Percentiles rank a stretch among this genome's conserved stretches.
Evolutionary conservation across 805 yeast species (phyloP).

Genomic region (Yarrowia osloensis): DNA sequence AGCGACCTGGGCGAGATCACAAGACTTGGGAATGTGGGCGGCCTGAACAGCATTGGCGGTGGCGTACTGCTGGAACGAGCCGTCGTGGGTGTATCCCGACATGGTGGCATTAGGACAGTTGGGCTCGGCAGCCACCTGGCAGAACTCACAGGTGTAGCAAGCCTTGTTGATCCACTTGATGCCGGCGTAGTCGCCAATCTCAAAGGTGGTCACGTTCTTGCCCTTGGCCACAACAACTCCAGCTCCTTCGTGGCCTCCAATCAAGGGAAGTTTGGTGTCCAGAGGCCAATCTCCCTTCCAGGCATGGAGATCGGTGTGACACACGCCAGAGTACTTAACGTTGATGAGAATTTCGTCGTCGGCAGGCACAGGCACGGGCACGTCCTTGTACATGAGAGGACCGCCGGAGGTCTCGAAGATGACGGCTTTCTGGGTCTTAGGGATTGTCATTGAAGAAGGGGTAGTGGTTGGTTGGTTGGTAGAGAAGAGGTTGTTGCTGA

Average conservation of each 20-base stretch:
- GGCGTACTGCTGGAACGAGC: slow-evolving; percentile 88
- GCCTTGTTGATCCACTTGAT: slow-evolving; percentile 82
- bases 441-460: slow-evolving; percentile 44
- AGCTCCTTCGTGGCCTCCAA: slow-evolving; percentile 91
- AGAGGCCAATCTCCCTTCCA: slow-evolving; percentile 95
- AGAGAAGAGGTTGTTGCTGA: neutral
- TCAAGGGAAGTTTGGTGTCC: slow-evolving; percentile 69
- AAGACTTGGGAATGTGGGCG: slow-evolving; percentile 70
- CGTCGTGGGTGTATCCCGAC: slow-evolving; percentile 88
- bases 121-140: slow-evolving; percentile 66
- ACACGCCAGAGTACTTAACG: slow-evolving; percentile 86
- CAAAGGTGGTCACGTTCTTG: slow-evolving; percentile 64
- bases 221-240: slow-evolving; percentile 83
- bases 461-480: neutral
- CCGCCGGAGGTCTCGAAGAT: slow-evolving; percentile 69
- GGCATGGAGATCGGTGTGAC: slow-evolving; percentile 93
- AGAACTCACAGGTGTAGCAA: slow-evolving; percentile 74
- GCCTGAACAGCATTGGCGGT: slow-evolving; percentile 88
- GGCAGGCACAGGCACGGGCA: slow-evolving; percentile 79
- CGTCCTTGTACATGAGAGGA: slow-evolving; percentile 64
- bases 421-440: slow-evolving; percentile 70
- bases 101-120: slow-evolving; percentile 68
- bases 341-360: slow-evolving; percentile 76
- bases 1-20: slow-evolving; percentile 75
- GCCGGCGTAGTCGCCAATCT: slow-evolving; percentile 81